phyloP scores from a whole-genome alignment of 2,329 filamentous ascomycete species.

The Biscogniauxia sp. region DNA sequence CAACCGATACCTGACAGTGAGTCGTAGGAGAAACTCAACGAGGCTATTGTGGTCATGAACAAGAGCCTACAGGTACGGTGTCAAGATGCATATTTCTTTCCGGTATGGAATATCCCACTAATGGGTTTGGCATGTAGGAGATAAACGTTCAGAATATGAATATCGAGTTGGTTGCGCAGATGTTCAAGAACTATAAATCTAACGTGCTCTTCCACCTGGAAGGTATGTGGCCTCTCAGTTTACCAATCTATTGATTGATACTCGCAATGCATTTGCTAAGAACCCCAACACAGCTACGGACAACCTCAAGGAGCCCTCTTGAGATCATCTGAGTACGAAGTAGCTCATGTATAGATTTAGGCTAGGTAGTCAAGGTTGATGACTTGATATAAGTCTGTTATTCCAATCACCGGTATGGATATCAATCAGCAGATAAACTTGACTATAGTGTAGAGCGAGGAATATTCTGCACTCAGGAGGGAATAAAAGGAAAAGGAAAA shows the following conservation, averaged over 20 bases:
- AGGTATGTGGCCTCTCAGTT: constrained; percentile 55
- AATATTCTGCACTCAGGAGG: no score
- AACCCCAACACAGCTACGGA: constrained; percentile 63
- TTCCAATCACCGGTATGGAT: no score
- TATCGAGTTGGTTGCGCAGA: constrained; percentile 93
- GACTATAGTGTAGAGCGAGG: no score
- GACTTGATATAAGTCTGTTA: no score
- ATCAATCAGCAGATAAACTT: no score
- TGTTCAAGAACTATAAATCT: constrained; percentile 99
- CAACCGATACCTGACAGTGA: constrained; percentile 3
- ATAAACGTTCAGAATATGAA: constrained; percentile 99
- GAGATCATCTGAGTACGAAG: constrained; percentile 26
- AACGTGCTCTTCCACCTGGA: constrained; percentile 97
- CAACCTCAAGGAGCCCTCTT: constrained; percentile 75
- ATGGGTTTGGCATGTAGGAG: constrained; percentile 55
- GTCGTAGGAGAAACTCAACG: constrained; percentile 89
- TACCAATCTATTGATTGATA: background rate
- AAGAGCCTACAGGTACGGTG: constrained; percentile 74
- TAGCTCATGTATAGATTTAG: no score
- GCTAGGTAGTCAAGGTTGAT: no score
- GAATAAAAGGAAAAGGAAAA: no score
- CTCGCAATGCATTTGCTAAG: background rate
- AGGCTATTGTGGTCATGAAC: constrained; percentile 89
- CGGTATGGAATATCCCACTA: background rate
- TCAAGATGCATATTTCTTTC: background rate